Conservation (phyloP, 306 rosid genomes). For the Neltuma alba region DNA sequence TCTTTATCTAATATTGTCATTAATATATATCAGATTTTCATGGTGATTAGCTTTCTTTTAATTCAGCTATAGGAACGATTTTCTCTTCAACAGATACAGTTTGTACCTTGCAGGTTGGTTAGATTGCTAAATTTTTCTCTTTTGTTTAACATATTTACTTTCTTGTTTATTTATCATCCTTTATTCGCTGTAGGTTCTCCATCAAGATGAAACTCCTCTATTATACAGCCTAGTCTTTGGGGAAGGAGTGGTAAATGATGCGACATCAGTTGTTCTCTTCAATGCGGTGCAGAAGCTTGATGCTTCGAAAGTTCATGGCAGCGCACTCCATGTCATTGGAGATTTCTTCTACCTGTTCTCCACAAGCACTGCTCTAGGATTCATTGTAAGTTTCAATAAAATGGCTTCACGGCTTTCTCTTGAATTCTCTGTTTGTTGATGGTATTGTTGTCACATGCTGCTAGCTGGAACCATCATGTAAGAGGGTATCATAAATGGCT, state of each 20-base stretch:
- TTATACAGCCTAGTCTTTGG: constrained; percentile 94
- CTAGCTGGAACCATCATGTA: constrained; percentile 2
- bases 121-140: constrained; percentile 33
- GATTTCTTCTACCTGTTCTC: constrained; percentile 79
- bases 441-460: constrained; percentile 20
- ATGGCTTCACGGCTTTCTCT: constrained; percentile 2
- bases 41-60: constrained; percentile 34
- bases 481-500: not conserved
- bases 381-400: constrained; percentile 54
- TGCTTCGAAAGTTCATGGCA: constrained; percentile 45
- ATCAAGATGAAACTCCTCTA: constrained; percentile 87
- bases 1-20: not conserved
- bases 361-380: constrained; percentile 82
- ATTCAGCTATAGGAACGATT: constrained; percentile 83
- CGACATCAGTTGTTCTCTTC: constrained; percentile 92
- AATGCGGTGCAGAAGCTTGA: constrained; percentile 84
- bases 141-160: constrained; percentile 25
- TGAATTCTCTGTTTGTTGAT: constrained; percentile 2
- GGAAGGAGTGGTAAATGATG: constrained; percentile 96
- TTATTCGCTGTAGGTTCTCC: constrained; percentile 66
- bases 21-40: constrained; percentile 13
- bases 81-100: constrained; percentile 94
- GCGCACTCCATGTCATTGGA: constrained; percentile 47
- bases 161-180: constrained; percentile 11
- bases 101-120: constrained; percentile 89